phyloP scores from a whole-genome alignment of 208 protist genomes.

The Leishmania arabica region DNA sequence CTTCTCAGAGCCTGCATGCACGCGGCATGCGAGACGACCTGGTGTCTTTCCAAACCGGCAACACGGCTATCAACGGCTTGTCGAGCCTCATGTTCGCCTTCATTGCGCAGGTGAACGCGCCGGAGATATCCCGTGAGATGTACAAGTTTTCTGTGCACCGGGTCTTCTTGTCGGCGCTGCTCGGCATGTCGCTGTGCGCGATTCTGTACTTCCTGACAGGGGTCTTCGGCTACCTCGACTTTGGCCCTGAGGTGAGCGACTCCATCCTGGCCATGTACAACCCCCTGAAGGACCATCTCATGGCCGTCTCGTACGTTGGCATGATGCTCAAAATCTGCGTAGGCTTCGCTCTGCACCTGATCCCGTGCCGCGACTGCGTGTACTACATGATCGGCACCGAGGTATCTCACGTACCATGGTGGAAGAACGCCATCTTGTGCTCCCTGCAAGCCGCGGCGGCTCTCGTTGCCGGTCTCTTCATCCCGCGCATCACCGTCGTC shows the following conservation, averaged over 20 bases:
- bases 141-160: constrained; percentile 44
- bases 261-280: constrained; percentile 71
- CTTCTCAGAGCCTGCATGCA: constrained; percentile 22
- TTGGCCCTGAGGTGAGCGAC: constrained; percentile 42
- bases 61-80: constrained; percentile 58
- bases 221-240: constrained; percentile 87
- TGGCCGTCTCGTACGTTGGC: constrained; percentile 61
- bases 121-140: constrained; percentile 65
- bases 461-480: constrained; percentile 68
- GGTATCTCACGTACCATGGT: constrained; percentile 40
- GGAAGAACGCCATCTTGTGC: constrained; percentile 50
- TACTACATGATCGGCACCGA: constrained; percentile 53
- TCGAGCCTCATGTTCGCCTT: constrained; percentile 25
- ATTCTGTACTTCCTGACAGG: constrained; percentile 73
- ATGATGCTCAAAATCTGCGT: constrained; percentile 79
- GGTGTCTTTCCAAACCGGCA: constrained; percentile 51
- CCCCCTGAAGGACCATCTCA: constrained; percentile 48
- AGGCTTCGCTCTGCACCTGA: constrained; percentile 58
- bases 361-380: constrained; percentile 56
- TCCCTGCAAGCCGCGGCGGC: constrained; percentile 29
- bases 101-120: constrained; percentile 71
- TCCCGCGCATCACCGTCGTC: constrained; percentile 64
- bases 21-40: constrained; percentile 42
- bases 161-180: constrained; percentile 45
- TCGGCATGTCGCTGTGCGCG: constrained; percentile 51